Conservation (phyloP, 2,329 filamentous ascomycete species). For the Teratosphaeria viscida region DNA sequence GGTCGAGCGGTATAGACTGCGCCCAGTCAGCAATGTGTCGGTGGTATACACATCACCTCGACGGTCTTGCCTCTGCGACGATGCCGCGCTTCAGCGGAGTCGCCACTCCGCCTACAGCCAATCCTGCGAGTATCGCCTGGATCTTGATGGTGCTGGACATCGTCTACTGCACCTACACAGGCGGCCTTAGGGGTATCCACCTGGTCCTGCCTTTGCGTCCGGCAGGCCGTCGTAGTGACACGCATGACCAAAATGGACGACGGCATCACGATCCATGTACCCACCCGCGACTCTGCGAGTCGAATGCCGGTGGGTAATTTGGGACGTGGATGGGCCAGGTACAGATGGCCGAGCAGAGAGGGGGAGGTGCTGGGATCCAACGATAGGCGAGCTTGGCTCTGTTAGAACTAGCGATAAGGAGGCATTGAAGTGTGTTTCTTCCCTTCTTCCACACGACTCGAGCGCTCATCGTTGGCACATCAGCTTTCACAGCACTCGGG, state of each 20-base stretch:
- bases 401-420: not conserved
- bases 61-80: not conserved
- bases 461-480: not conserved
- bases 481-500: not conserved
- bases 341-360: not conserved
- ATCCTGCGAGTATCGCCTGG: not conserved
- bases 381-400: not conserved
- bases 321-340: not conserved
- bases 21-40: not conserved
- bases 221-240: not conserved
- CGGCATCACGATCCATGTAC: not conserved
- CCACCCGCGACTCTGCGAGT: not conserved
- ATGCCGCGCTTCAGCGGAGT: not conserved
- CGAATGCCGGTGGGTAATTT: not conserved
- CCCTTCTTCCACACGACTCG: not conserved
- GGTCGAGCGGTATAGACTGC: slow-evolving; percentile 15
- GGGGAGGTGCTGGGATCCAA: not conserved
- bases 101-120: not conserved
- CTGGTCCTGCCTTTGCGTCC: not conserved
- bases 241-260: not conserved
- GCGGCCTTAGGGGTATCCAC: not conserved
- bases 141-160: not conserved
- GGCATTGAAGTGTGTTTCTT: not conserved
- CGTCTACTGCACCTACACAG: not conserved
- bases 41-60: not conserved